phyloP scores from a whole-genome alignment of 495 filamentous ascomycete genomes.

The Penicillium psychrofluorescens region DNA sequence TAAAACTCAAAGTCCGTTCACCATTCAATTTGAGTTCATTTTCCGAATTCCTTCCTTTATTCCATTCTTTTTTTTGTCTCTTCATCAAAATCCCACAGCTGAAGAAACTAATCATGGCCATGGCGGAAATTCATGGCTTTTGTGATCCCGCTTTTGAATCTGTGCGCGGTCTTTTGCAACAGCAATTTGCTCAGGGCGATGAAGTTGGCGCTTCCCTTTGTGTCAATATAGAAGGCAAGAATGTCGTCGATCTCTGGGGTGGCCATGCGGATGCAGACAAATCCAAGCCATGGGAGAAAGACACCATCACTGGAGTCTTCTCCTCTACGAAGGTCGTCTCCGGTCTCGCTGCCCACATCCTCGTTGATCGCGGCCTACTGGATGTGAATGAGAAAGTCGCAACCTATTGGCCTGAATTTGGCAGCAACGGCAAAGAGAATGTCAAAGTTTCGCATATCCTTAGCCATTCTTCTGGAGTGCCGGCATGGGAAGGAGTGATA shows the following conservation, averaged over 20 bases:
- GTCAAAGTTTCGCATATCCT: slow-evolving; percentile 36
- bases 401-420: slow-evolving; percentile 44
- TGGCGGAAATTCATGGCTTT: slow-evolving; percentile 26
- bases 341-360: slow-evolving; percentile 26
- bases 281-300: slow-evolving; percentile 26
- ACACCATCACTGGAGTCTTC: slow-evolving; percentile 34
- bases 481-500: slow-evolving; percentile 26
- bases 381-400: slow-evolving; percentile 28
- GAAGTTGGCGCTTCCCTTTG: slow-evolving; percentile 38
- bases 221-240: slow-evolving; percentile 32
- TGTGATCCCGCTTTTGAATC: slow-evolving; percentile 28
- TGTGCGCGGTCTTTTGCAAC: slow-evolving; percentile 22
- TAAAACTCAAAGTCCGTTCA: too few species aligned
- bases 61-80: too few species aligned
- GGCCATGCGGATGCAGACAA: slow-evolving; percentile 24
- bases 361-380: slow-evolving; percentile 32
- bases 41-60: too few species aligned
- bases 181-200: slow-evolving; percentile 16
- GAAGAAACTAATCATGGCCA: slow-evolving; percentile 1
- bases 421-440: slow-evolving; percentile 29
- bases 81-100: too few species aligned
- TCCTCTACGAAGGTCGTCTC: slow-evolving; percentile 35
- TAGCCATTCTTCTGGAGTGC: slow-evolving; percentile 29
- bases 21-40: too few species aligned
- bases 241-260: slow-evolving; percentile 42